These are phyloP conservation scores for Phyllosticta paracitricarpa DNA, from an alignment of 2,329 filamentous ascomycete species.

Conservation along the genomic window DNA sequence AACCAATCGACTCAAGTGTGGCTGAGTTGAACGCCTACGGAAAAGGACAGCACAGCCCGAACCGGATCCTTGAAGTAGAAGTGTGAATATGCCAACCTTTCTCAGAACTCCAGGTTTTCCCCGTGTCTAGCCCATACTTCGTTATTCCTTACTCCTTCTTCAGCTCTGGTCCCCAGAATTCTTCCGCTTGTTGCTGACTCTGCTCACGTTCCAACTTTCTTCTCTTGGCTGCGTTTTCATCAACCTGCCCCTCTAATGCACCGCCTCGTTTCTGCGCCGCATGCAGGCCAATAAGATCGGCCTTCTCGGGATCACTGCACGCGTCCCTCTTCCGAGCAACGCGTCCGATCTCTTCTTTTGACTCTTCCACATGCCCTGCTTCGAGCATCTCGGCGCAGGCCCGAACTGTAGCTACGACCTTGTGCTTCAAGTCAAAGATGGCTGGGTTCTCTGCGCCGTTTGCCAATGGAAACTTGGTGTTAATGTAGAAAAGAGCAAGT, in stretches of 20 bases:
- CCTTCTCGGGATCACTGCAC: conserved; percentile 65
- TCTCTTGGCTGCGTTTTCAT: conserved; percentile 34
- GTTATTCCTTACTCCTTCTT: neutral
- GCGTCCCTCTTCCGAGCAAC: conserved; percentile 60
- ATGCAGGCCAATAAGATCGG: conserved; percentile 60
- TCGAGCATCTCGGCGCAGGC: conserved; percentile 32
- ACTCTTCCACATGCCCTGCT: conserved; percentile 17
- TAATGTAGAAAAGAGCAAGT: conserved; percentile 41
- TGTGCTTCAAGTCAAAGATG: conserved; percentile 16
- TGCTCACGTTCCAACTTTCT: conserved; percentile 35
- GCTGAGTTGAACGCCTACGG: neutral
- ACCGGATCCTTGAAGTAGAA: neutral
- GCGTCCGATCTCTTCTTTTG: conserved; percentile 36
- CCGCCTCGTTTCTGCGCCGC: conserved; percentile 43
- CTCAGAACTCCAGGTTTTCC: neutral
- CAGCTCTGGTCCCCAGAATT: conserved; percentile 35
- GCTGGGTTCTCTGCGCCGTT: conserved; percentile 9
- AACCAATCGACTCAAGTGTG: neutral
- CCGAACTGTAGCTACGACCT: conserved; percentile 29
- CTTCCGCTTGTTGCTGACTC: conserved; percentile 34
- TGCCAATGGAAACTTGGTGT: conserved; percentile 29
- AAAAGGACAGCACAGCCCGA: neutral
- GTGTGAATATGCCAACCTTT: neutral
- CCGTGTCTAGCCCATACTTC: neutral
- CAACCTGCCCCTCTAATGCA: conserved; percentile 25